phyloP scores from a whole-genome alignment of 805 yeast genomes.

The Wickerhamomyces mucosus region DNA sequence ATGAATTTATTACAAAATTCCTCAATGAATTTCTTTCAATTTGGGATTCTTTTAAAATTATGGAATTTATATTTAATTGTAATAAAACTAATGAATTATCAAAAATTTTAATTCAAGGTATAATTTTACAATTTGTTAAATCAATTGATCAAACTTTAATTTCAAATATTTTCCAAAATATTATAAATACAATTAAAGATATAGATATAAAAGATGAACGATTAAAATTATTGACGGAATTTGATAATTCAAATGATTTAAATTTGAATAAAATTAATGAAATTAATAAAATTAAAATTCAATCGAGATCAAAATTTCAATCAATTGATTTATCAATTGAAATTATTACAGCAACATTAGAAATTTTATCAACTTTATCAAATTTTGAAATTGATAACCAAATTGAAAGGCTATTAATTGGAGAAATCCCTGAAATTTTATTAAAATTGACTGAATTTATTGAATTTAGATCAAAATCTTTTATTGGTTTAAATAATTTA shows the following conservation, averaged over 20 bases:
- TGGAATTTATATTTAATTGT: constrained; percentile 7
- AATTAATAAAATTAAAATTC: constrained; percentile 30
- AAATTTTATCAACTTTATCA: constrained; percentile 31
- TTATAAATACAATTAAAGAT: constrained; percentile 19
- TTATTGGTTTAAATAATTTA: constrained; percentile 64
- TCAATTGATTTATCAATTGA: constrained; percentile 68
- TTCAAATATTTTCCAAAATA: constrained; percentile 15
- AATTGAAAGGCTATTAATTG: constrained; percentile 9
- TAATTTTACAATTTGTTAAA: constrained; percentile 28
- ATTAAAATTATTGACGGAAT: constrained; percentile 14
- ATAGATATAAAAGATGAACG: constrained; percentile 26
- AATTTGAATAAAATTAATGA: constrained; percentile 20
- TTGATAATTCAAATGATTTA: constrained; percentile 33
- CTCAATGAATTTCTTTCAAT: constrained; percentile 8
- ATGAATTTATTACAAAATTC: constrained; percentile 33
- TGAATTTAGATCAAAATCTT: constrained; percentile 44
- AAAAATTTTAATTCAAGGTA: constrained; percentile 27
- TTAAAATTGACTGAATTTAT: constrained; percentile 30
- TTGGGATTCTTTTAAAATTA: constrained; percentile 8
- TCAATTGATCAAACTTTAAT: constrained; percentile 16
- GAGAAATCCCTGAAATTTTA: constrained; percentile 26
- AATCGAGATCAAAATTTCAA: constrained; percentile 45
- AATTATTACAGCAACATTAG: constrained; percentile 65
- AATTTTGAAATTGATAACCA: constrained; percentile 5
- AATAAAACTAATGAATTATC: constrained; percentile 23